Conservation (phyloP, 257 asterid genomes). For the Solanum habrochaites region DNA sequence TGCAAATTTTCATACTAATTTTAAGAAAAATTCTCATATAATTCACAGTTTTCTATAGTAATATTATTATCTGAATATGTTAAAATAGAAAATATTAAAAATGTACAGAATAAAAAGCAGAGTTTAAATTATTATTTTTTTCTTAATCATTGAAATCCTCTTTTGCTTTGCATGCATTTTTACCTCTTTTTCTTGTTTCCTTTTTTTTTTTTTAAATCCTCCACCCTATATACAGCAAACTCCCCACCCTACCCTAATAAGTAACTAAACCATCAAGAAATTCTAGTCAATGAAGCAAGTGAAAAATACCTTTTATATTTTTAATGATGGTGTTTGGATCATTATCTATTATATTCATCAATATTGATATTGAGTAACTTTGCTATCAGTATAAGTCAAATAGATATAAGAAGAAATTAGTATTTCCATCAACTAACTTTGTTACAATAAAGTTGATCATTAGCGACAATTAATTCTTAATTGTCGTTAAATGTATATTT, state of each 20-base stretch:
- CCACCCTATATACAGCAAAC: background rate
- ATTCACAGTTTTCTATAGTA: no score
- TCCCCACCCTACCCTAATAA: background rate
- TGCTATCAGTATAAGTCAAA: background rate
- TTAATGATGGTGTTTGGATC: background rate
- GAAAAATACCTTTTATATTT: background rate
- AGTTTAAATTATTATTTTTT: background rate
- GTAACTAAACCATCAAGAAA: background rate
- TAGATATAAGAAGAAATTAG: background rate
- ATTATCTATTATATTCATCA: background rate
- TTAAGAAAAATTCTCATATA: no score
- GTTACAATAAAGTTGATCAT: no score
- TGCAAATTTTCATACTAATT: rapidly evolving
- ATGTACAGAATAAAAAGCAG: background rate
- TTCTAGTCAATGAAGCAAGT: background rate
- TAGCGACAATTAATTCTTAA: no score
- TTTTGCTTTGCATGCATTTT: conserved; percentile 2
- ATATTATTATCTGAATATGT: background rate
- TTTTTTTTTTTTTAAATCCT: background rate
- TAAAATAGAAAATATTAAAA: background rate
- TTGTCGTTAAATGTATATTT: no score
- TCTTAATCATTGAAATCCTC: background rate
- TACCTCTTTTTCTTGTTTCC: background rate
- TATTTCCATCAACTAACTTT: no score
- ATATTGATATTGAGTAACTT: background rate